A percentile compares a stretch with the other conserved stretches of the same genome.
Conservation (phyloP, 345 rosid genomes). For the Limnanthes douglasii region DNA sequence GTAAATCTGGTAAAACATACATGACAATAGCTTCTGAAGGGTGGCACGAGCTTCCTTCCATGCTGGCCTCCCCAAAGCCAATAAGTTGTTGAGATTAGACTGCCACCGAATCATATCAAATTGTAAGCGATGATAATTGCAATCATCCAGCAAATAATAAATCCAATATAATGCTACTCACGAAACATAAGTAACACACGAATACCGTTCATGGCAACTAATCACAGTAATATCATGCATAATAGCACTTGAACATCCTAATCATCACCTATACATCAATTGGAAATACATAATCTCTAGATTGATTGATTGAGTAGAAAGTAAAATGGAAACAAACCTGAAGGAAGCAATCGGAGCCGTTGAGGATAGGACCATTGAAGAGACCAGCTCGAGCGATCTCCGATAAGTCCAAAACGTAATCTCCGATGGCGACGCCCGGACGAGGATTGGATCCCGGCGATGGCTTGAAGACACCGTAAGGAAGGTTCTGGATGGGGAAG, state of each 20-base stretch:
- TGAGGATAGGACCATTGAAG: constrained; percentile 53
- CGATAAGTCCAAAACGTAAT: constrained; percentile 62
- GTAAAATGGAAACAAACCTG: constrained; percentile 65
- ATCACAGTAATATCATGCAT: too few relatives aligned
- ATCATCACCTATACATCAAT: too few relatives aligned
- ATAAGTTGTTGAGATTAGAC: constrained; percentile 64
- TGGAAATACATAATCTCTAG: too few relatives aligned
- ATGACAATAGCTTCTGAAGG: constrained; percentile 63
- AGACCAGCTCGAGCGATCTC: constrained; percentile 63
- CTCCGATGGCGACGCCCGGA: constrained; percentile 80
- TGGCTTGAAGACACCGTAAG: constrained; percentile 74
- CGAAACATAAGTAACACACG: too few relatives aligned
- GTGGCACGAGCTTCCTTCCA: constrained; percentile 95
- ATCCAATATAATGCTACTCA: constrained; percentile 1
- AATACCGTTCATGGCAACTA: too few relatives aligned
- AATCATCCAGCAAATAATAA: too few relatives aligned
- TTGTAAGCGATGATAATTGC: constrained; percentile 5
- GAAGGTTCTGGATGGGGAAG: constrained; percentile 95
- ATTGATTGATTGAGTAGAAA: too few relatives aligned
- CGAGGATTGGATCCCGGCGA: constrained; percentile 32
- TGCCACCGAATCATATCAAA: constrained; percentile 21
- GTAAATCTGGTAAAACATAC: too few relatives aligned
- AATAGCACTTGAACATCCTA: too few relatives aligned
- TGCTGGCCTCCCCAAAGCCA: constrained; percentile 81
- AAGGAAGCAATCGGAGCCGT: constrained; percentile 61